Conservation (phyloP, 2,329 filamentous ascomycete genomes). For the Sphaerulina vaccinii region DNA sequence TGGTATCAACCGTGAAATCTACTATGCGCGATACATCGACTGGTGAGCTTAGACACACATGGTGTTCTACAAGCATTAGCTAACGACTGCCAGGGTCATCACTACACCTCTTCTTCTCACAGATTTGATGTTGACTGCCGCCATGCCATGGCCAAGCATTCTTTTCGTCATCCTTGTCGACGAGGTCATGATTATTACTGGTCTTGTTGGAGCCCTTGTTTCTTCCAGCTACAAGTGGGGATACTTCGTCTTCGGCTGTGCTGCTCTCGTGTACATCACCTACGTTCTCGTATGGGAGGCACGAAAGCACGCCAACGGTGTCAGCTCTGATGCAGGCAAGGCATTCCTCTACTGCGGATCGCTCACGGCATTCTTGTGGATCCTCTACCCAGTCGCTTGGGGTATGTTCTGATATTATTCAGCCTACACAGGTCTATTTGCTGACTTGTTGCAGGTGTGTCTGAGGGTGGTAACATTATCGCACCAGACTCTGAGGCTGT, state of each 20-base stretch:
- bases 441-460: too few relatives aligned
- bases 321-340: conserved; percentile 55
- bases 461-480: conserved; percentile 65
- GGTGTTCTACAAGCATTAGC: conserved; percentile 23
- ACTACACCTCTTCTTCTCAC: conserved; percentile 64
- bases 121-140: conserved; percentile 63
- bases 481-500: conserved; percentile 65
- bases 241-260: conserved; percentile 60
- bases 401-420: too few relatives aligned
- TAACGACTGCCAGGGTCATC: conserved; percentile 41
- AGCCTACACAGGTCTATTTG: too few relatives aligned
- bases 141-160: conserved; percentile 64
- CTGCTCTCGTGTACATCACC: conserved; percentile 54
- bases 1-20: conserved; percentile 61
- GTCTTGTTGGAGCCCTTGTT: conserved; percentile 65
- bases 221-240: conserved; percentile 66
- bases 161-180: conserved; percentile 62
- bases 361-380: conserved; percentile 62
- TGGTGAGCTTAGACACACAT: conserved; percentile 42
- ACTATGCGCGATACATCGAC: conserved; percentile 66
- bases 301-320: conserved; percentile 54
- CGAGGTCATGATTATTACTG: conserved; percentile 66
- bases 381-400: conserved; percentile 64
- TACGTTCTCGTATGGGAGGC: conserved; percentile 60
- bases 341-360: conserved; percentile 58